Percentiles rank a stretch among this genome's conserved stretches.
Conservation (phyloP, 2,329 filamentous ascomycete species). For the Aphanocladium album region DNA sequence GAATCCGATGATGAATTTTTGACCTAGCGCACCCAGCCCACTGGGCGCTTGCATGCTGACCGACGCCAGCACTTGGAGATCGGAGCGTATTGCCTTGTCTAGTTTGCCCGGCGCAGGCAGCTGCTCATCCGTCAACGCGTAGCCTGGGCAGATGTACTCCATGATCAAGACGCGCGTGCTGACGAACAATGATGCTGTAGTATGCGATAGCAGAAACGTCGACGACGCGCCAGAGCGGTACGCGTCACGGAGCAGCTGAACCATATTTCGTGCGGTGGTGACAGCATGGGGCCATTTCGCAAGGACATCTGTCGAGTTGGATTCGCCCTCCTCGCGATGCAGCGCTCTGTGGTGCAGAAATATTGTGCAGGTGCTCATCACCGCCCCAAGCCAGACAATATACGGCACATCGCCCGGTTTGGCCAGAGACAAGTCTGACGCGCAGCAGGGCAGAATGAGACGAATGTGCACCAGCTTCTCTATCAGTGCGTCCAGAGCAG, state of each 20-base stretch:
- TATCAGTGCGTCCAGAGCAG: slow-evolving; percentile 15
- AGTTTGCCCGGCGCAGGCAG: background rate
- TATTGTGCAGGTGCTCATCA: slow-evolving; percentile 18
- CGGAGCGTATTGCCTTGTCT: slow-evolving; percentile 17
- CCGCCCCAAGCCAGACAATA: slow-evolving; percentile 20
- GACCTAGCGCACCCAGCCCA: slow-evolving; percentile 15
- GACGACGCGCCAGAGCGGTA: slow-evolving; percentile 13
- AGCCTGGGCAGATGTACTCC: slow-evolving; percentile 18
- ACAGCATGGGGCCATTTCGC: slow-evolving; percentile 23
- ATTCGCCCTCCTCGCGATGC: background rate
- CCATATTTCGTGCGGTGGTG: slow-evolving; percentile 16
- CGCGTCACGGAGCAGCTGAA: slow-evolving; percentile 18
- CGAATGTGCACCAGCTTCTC: slow-evolving; percentile 17
- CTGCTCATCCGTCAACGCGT: background rate
- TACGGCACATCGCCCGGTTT: slow-evolving; percentile 14
- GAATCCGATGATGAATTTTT: slow-evolving; percentile 20
- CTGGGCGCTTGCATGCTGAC: slow-evolving; percentile 17
- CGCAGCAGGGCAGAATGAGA: slow-evolving; percentile 20
- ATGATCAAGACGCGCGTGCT: slow-evolving; percentile 17
- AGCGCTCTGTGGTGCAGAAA: slow-evolving; percentile 20
- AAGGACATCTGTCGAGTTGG: slow-evolving; percentile 10
- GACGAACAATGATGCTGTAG: slow-evolving; percentile 17
- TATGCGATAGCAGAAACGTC: slow-evolving; percentile 18
- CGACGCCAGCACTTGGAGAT: slow-evolving; percentile 19
- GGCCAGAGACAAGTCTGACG: slow-evolving; percentile 19